These are phyloP conservation scores for Anthracocystis panici-leucophaei DNA, from an alignment of 1,284 basidiomycete species.

Conservation along the genomic window DNA sequence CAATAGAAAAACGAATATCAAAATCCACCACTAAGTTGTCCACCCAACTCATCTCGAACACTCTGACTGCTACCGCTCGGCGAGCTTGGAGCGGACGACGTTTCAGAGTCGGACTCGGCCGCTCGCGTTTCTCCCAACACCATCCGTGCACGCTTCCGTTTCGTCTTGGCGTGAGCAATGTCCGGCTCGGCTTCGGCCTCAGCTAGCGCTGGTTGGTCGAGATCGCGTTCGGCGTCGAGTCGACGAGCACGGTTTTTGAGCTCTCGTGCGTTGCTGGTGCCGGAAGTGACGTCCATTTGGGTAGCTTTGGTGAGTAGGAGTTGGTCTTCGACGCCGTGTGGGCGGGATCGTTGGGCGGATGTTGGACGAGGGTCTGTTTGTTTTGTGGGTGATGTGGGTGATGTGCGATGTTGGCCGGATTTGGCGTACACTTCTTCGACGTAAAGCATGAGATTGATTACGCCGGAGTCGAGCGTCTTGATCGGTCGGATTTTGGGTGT, in stretches of 20 bases:
- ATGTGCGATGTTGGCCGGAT: constrained; percentile 4
- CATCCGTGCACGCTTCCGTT: constrained; percentile 50
- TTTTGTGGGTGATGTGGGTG: constrained; percentile 2
- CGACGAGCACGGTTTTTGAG: constrained; percentile 39
- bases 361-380: constrained; percentile 6
- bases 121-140: constrained; percentile 46
- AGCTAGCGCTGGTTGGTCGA: constrained; percentile 43
- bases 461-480: constrained; percentile 51
- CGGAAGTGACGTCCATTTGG: constrained; percentile 28
- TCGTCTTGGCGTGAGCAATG: constrained; percentile 29
- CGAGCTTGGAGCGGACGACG: constrained; percentile 21
- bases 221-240: constrained; percentile 42
- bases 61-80: constrained; percentile 62
- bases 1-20: not conserved
- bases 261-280: constrained; percentile 20
- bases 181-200: constrained; percentile 29
- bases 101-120: constrained; percentile 32
- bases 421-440: constrained; percentile 51
- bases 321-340: constrained; percentile 15
- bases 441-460: constrained; percentile 54
- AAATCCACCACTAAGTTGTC: constrained; percentile 29
- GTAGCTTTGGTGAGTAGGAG: constrained; percentile 37
- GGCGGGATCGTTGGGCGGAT: constrained; percentile 22
- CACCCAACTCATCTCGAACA: constrained; percentile 74
- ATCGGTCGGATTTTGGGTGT: constrained; percentile 47